phyloP scores from a whole-genome alignment of 2,329 filamentous ascomycete genomes.

The Teratosphaeria gauchensis region DNA sequence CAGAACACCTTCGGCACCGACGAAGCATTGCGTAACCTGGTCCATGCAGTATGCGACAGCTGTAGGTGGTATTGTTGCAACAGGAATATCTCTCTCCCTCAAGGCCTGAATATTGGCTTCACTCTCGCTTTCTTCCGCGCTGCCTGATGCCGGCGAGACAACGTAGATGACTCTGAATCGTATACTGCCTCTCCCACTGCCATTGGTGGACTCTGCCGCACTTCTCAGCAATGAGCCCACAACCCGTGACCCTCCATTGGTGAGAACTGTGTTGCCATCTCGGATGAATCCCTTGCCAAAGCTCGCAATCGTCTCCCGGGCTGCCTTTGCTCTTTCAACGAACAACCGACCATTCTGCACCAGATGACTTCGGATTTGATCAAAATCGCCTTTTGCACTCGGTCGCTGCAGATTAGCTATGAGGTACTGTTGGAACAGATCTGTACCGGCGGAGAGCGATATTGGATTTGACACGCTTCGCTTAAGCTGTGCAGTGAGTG shows the following conservation, averaged over 20 bases:
- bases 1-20: conserved; percentile 72
- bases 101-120: conserved; percentile 62
- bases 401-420: conserved; percentile 59
- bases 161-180: conserved; percentile 76
- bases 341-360: conserved; percentile 80
- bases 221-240: conserved; percentile 67
- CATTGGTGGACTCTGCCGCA: conserved; percentile 52
- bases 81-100: conserved; percentile 64
- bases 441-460: conserved; percentile 83
- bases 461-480: conserved; percentile 76
- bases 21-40: conserved; percentile 59
- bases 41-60: conserved; percentile 71
- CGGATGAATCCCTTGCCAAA: conserved; percentile 69
- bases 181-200: conserved; percentile 45
- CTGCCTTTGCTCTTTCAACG: conserved; percentile 75
- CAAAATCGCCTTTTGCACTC: conserved; percentile 57
- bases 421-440: conserved; percentile 91
- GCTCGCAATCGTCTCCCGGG: conserved; percentile 70
- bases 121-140: conserved; percentile 49
- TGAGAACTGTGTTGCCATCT: conserved; percentile 74
- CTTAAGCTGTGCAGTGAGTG: conserved; percentile 68
- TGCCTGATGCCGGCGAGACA: conserved; percentile 23
- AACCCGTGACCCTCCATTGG: conserved; percentile 78
- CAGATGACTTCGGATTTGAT: conserved; percentile 71
- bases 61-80: conserved; percentile 68